Conservation (phyloP, 768 basidiomycete species). For the Pisolithus tinctorius region DNA sequence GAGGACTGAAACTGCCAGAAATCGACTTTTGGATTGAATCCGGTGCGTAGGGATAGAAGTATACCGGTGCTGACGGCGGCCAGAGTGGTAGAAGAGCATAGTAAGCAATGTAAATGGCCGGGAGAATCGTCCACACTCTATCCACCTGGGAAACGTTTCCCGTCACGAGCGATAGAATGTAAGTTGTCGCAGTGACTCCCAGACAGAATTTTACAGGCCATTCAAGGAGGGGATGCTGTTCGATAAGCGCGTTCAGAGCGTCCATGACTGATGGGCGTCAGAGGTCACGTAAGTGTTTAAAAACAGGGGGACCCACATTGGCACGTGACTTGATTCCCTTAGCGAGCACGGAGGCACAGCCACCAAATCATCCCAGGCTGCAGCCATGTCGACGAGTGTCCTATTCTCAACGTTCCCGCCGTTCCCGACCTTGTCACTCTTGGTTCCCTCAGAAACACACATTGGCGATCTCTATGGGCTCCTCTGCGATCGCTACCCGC, state of each 20-base stretch:
- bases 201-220: conserved; percentile 64
- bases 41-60: conserved; percentile 52
- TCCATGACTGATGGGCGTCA: no score
- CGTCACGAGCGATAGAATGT: conserved; percentile 57
- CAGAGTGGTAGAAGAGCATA: conserved; percentile 71
- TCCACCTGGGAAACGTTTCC: conserved; percentile 86
- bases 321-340: background rate
- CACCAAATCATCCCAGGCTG: background rate
- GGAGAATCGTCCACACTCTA: conserved; percentile 73
- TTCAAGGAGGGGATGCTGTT: conserved; percentile 30
- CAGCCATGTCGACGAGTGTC: conserved; percentile 42
- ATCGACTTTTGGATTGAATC: conserved; percentile 30
- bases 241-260: no score
- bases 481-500: conserved; percentile 40
- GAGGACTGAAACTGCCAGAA: conserved; percentile 51
- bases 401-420: conserved; percentile 57
- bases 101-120: conserved; percentile 76
- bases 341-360: background rate
- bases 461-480: conserved; percentile 37
- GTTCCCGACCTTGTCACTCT: conserved; percentile 49
- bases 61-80: conserved; percentile 29
- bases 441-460: conserved; percentile 34
- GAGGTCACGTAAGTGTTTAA: no score
- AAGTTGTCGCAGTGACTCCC: conserved; percentile 41
- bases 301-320: background rate